phyloP scores from a whole-genome alignment of 2,329 filamentous ascomycete species.

The Fusarium devonianum region DNA sequence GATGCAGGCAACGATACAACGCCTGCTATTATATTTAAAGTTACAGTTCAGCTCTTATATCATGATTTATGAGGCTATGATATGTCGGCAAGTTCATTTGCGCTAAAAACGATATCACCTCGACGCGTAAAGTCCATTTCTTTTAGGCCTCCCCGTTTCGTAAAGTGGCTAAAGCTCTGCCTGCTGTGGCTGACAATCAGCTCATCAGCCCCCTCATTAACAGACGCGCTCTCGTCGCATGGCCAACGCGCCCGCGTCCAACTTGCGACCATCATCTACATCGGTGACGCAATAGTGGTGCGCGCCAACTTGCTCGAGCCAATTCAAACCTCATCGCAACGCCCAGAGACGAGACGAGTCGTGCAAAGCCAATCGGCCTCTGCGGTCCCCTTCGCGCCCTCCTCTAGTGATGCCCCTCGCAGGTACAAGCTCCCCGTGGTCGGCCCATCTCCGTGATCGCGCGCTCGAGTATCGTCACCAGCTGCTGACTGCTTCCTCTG shows the following conservation, averaged over 20 bases:
- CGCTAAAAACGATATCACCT: too few relatives aligned
- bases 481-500: slow-evolving; percentile 7
- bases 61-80: too few relatives aligned
- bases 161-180: slow-evolving; percentile 22
- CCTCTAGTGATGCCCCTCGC: slow-evolving; percentile 23
- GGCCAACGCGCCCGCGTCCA: slow-evolving; percentile 30
- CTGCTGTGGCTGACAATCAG: slow-evolving; percentile 1
- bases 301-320: not conserved
- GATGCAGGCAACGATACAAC: too few relatives aligned
- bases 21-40: too few relatives aligned
- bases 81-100: too few relatives aligned
- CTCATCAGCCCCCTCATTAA: slow-evolving; percentile 21
- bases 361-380: slow-evolving; percentile 5
- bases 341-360: not conserved
- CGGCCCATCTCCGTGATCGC: not conserved
- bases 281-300: slow-evolving; percentile 34
- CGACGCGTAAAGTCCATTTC: too few relatives aligned
- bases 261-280: slow-evolving; percentile 34
- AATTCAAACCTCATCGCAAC: not conserved
- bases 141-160: too few relatives aligned
- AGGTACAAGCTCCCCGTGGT: slow-evolving; percentile 16
- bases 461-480: not conserved
- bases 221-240: slow-evolving; percentile 29
- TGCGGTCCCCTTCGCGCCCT: not conserved
- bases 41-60: too few relatives aligned